These are phyloP conservation scores for Amanita fuliginea DNA, from an alignment of 768 basidiomycete species.

Conservation along the genomic window DNA sequence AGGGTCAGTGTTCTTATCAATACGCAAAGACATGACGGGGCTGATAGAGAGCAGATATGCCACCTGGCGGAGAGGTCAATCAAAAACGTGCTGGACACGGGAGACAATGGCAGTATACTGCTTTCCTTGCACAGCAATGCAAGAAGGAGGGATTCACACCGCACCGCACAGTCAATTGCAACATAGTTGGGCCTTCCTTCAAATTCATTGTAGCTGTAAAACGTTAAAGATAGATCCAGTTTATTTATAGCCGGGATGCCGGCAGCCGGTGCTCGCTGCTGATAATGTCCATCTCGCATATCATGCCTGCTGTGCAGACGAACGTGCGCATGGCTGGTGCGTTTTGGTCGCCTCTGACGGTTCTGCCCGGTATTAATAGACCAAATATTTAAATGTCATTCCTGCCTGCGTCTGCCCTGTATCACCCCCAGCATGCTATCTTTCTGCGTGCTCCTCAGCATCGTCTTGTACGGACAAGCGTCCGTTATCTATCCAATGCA, in stretches of 20 bases:
- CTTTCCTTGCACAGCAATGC: conserved; percentile 45
- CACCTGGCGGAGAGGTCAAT: conserved; percentile 65
- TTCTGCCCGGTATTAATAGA: not conserved
- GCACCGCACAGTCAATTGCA: conserved; percentile 26
- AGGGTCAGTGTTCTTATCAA: conserved; percentile 22
- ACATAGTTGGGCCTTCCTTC: conserved; percentile 25
- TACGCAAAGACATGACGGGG: not conserved
- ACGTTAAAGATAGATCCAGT: not conserved
- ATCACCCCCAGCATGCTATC: conserved; percentile 16
- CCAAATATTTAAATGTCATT: not conserved
- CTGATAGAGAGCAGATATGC: conserved; percentile 38
- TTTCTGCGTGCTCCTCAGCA: not conserved
- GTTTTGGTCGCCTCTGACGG: not conserved
- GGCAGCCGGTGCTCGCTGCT: not conserved
- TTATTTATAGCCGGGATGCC: not conserved
- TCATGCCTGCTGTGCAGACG: conserved; percentile 7
- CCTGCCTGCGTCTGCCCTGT: conserved; percentile 8
- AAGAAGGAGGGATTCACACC: conserved; percentile 16
- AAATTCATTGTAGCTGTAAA: not conserved
- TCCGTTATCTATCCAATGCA: not conserved
- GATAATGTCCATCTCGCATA: conserved; percentile 9
- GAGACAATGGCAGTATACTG: conserved; percentile 54
- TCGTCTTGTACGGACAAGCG: not conserved
- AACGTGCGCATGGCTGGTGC: not conserved
- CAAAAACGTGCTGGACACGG: conserved; percentile 52